These are phyloP conservation scores for Amphirosellinia nigrospora DNA, from an alignment of 495 filamentous ascomycete genomes.

Conservation along the genomic window DNA sequence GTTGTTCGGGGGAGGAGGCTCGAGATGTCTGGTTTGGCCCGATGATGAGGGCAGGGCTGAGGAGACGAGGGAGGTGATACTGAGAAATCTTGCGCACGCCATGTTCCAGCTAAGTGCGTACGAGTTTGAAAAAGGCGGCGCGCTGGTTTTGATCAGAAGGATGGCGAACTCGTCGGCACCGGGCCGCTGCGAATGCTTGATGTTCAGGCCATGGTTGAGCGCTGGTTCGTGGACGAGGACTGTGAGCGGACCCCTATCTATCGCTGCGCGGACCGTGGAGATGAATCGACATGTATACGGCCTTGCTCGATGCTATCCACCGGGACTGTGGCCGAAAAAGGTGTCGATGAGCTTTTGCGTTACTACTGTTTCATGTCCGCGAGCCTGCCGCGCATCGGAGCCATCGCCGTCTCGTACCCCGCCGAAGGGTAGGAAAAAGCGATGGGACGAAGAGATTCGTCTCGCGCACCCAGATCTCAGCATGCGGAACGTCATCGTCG, in stretches of 20 bases:
- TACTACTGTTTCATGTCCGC: constrained; percentile 20
- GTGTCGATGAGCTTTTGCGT: constrained; percentile 30
- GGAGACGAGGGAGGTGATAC: constrained; percentile 20
- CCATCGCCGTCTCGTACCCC: too few species aligned
- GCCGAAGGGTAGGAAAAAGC: background rate
- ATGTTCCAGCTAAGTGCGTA: constrained; percentile 34
- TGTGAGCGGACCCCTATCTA: constrained; percentile 27
- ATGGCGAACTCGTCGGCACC: constrained; percentile 16
- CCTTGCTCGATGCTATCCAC: constrained; percentile 26
- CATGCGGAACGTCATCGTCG: too few species aligned
- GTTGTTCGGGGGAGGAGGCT: constrained; percentile 31
- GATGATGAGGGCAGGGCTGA: background rate
- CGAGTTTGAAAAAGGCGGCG: constrained; percentile 31
- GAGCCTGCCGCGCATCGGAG: background rate
- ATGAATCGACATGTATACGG: constrained; percentile 28
- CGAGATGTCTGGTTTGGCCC: constrained; percentile 32
- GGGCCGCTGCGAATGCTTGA: constrained; percentile 29
- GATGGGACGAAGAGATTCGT: background rate
- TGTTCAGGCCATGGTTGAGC: constrained; percentile 32
- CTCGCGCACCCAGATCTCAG: too few species aligned
- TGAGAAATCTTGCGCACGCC: constrained; percentile 24
- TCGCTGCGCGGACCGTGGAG: constrained; percentile 18
- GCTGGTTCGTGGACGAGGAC: constrained; percentile 31
- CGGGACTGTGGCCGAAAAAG: constrained; percentile 16
- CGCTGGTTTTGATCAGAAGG: constrained; percentile 26